Percentiles rank a stretch among this genome's conserved stretches.
Conservation (phyloP, 441 rosid species). For the Isatis lusitanica region DNA sequence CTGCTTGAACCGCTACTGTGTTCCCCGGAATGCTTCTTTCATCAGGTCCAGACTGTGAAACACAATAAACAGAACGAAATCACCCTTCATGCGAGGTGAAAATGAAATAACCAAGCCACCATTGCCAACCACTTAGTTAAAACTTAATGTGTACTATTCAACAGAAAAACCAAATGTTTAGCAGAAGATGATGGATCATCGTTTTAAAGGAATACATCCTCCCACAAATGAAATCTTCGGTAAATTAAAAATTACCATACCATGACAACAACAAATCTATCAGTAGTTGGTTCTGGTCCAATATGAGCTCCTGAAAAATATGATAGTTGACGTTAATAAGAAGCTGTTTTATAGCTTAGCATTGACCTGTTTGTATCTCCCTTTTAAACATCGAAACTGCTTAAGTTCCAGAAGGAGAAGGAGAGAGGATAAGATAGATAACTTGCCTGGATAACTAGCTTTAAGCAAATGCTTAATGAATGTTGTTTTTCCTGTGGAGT, state of each 20-base stretch:
- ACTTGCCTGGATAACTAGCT: slow-evolving; percentile 78
- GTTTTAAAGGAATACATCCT: neutral
- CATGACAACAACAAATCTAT: slow-evolving; percentile 97
- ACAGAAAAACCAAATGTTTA: neutral
- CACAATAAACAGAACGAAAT: slow-evolving; percentile 12
- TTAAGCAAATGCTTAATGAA: slow-evolving; percentile 92
- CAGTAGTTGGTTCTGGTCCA: slow-evolving; percentile 98
- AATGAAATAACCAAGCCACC: slow-evolving; percentile 12
- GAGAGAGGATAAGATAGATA: slow-evolving; percentile 20
- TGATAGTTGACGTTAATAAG: neutral
- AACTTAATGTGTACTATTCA: neutral
- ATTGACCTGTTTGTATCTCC: slow-evolving; percentile 1
- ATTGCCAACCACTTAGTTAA: neutral
- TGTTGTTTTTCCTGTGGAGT: slow-evolving; percentile 98
- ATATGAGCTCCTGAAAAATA: slow-evolving; percentile 82
- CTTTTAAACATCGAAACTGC: neutral
- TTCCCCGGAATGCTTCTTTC: slow-evolving; percentile 98
- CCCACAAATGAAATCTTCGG: slow-evolving; percentile 2
- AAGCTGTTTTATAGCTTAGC: neutral
- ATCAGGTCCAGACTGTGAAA: slow-evolving; percentile 80
- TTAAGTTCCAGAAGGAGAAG: neutral
- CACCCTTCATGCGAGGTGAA: slow-evolving; percentile 10
- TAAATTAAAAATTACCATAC: slow-evolving; percentile 41
- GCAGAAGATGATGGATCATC: neutral
- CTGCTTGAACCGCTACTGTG: slow-evolving; percentile 93